Evolutionary conservation across 306 rosid species (phyloP).

Genomic region (Pyrus communis): DNA sequence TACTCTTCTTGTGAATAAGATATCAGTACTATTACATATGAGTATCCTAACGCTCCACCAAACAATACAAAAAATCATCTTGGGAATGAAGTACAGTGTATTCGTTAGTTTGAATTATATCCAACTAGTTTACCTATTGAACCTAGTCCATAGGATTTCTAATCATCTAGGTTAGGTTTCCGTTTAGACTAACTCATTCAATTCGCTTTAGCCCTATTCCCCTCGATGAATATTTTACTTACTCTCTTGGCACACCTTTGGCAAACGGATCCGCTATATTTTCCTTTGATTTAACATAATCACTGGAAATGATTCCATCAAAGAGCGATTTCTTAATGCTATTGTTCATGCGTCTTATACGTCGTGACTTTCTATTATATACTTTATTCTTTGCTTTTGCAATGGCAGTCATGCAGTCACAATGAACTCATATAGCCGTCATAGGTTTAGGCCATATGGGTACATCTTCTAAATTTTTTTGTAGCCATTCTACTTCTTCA

Average conservation of each 20-base stretch:
- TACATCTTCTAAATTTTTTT: too few species aligned
- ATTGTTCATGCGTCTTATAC: neutral
- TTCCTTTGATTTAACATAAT: neutral
- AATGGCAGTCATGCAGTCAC: too few species aligned
- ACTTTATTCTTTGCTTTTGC: too few species aligned
- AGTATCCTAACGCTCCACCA: neutral
- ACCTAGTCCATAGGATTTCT: neutral
- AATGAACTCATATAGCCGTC: too few species aligned
- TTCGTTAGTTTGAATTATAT: neutral
- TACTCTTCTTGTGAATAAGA: neutral
- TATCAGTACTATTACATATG: neutral
- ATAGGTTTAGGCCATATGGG: too few species aligned
- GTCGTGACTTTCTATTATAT: neutral
- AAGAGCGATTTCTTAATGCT: too few species aligned
- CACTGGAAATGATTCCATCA: neutral
- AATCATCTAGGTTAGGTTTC: neutral
- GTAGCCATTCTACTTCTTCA: too few species aligned
- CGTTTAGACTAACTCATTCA: rapidly evolving
- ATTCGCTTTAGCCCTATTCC: neutral
- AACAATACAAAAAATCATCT: neutral
- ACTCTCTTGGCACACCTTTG: neutral
- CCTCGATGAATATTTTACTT: neutral
- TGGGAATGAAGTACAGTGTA: neutral
- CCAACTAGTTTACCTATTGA: neutral
- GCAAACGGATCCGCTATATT: neutral